A percentile compares a stretch with the other conserved stretches of the same genome.
Conservation (phyloP, 441 rosid genomes). For the Euphorbia neoarborescens region DNA sequence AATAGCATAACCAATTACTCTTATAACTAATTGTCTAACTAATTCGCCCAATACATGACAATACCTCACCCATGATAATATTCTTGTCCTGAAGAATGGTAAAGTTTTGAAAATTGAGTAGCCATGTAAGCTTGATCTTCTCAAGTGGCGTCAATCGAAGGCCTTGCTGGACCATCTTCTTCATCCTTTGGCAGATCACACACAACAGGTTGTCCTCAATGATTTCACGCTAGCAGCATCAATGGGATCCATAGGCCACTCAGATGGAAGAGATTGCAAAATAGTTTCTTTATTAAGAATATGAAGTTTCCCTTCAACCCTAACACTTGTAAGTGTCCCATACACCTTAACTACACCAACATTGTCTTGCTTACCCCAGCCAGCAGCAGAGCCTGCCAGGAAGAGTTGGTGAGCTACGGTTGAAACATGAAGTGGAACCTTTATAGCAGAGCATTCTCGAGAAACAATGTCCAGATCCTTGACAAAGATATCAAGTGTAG, state of each 20-base stretch:
- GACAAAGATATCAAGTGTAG: constrained; percentile 95
- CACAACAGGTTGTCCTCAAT: too few relatives aligned
- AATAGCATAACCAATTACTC: too few relatives aligned
- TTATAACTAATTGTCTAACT: too few relatives aligned
- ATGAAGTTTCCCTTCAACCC: constrained; percentile 79
- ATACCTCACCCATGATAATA: too few relatives aligned
- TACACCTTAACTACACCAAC: constrained; percentile 95
- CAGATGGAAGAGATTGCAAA: constrained; percentile 70
- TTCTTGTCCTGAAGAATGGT: too few relatives aligned
- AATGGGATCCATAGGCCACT: constrained; percentile 77
- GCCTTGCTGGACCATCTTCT: too few relatives aligned
- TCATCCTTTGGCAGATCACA: too few relatives aligned
- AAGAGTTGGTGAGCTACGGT: constrained; percentile 77
- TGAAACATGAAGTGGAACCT: constrained; percentile 81
- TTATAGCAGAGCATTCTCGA: constrained; percentile 62
- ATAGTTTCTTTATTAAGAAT: constrained; percentile 56
- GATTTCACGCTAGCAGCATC: too few relatives aligned
- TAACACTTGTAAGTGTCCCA: constrained; percentile 71
- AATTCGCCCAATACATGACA: too few relatives aligned
- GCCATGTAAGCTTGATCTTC: too few relatives aligned
- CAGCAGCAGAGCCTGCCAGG: constrained; percentile 91
- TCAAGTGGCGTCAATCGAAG: too few relatives aligned
- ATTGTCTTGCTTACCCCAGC: constrained; percentile 93
- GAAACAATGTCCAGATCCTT: constrained; percentile 96
- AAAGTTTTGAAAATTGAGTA: too few relatives aligned